Conservation (phyloP, 169 alveolate species). For the Besnoitia besnoiti region DNA sequence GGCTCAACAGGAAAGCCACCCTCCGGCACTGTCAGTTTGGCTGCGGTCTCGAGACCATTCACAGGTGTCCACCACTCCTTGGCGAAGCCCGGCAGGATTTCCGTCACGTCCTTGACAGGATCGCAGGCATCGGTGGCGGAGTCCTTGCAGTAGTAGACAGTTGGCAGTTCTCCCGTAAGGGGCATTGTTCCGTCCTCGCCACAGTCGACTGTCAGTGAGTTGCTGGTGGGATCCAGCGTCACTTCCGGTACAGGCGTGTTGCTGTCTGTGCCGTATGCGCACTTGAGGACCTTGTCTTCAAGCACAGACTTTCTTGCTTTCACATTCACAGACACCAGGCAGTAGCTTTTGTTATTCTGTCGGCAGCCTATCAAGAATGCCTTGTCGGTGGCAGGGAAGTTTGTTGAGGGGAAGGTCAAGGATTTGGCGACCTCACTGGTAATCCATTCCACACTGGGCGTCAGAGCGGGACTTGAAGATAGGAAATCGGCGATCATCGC, state of each 20-base stretch:
- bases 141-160: not conserved
- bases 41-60: not conserved
- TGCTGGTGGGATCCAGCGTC: not conserved
- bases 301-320: not conserved
- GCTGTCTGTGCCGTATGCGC: slow-evolving; percentile 21
- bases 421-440: not conserved
- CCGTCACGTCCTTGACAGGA: not conserved
- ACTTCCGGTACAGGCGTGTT: not conserved
- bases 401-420: not conserved
- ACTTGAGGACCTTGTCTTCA: not conserved
- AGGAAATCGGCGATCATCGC: not conserved
- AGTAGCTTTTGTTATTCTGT: not conserved
- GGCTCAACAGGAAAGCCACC: not conserved
- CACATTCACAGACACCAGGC: not conserved
- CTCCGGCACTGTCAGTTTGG: not conserved
- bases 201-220: not conserved
- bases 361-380: not conserved
- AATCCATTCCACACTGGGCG: not conserved
- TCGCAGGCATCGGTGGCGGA: not conserved
- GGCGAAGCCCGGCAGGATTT: not conserved
- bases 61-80: not conserved
- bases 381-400: not conserved
- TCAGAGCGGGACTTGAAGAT: not conserved
- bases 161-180: not conserved
- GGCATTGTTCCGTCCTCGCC: not conserved